These are phyloP conservation scores for Hypoxylon sp. DNA, from an alignment of 2,329 filamentous ascomycete species.

Conservation along the genomic window DNA sequence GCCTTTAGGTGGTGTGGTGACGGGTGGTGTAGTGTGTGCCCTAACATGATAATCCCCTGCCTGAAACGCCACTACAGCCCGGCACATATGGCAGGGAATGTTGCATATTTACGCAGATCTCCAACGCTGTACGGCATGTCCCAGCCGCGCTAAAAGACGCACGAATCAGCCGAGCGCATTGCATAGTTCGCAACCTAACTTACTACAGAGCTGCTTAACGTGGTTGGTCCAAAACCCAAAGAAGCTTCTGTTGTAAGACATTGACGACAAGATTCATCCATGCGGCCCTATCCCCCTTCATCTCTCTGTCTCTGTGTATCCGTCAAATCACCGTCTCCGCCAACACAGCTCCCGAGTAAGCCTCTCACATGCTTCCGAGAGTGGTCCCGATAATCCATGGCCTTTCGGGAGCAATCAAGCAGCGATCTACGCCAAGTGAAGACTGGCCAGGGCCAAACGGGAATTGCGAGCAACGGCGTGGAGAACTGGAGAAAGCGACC, in stretches of 20 bases:
- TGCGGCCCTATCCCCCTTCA: constrained; percentile 38
- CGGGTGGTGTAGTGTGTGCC: not conserved
- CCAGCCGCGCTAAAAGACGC: constrained; percentile 41
- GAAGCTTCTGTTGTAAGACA: constrained; percentile 43
- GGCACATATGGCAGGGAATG: constrained; percentile 30
- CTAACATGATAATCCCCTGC: constrained; percentile 23
- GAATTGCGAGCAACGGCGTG: constrained; percentile 34
- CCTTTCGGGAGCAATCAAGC: constrained; percentile 2
- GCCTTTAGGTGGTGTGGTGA: constrained; percentile 14
- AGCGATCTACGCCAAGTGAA: constrained; percentile 36
- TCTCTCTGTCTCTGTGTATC: constrained; percentile 37
- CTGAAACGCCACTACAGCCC: constrained; percentile 36
- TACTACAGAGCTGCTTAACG: constrained; percentile 25
- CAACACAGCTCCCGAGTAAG: constrained; percentile 26
- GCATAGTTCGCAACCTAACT: constrained; percentile 28
- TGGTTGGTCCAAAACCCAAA: constrained; percentile 38
- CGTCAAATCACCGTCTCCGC: constrained; percentile 37
- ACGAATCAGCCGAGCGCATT: constrained; percentile 31
- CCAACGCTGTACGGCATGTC: constrained; percentile 40
- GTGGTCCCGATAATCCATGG: constrained; percentile 37
- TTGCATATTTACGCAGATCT: constrained; percentile 34
- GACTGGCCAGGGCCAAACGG: constrained; percentile 20
- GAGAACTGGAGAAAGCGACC: constrained; percentile 23
- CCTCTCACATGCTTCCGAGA: constrained; percentile 45
- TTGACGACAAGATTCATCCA: constrained; percentile 38